Evolutionary conservation across 1,139 yeast species (phyloP), one percentile per base, ranked within the genome.

Genomic region (Sugiyamaella grinbergsii): DNA sequence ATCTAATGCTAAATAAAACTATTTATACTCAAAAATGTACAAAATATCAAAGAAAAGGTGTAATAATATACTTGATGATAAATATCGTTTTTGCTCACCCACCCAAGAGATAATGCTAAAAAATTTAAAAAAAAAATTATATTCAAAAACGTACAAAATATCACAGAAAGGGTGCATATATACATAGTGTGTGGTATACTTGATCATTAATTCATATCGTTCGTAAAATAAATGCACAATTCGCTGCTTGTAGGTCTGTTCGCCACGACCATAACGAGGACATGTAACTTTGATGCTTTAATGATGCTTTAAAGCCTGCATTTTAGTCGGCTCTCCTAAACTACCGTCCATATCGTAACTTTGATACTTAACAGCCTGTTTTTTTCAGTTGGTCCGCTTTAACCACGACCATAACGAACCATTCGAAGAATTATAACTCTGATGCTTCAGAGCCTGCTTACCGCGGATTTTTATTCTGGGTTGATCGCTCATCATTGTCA

Each of bases 401-500:
- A 47, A 33, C 55, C 51, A 50, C 5, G 50, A 36, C 54, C 54
- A 49, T 3, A 43, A 24, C 2, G 31, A 15, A 13, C 39, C 39
- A 23, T 28, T 31, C 10, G 48, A 36, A 4, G 42, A 22, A 18
- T 37, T 28, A 36, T 44, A 26, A 10, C 29, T 11, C 5, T 31
- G 43, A 10, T 45, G 29, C 39, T 45, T 26, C 15, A 33, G 23
- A 23, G 39, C 20, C 19, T 48, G 39, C 32, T 40, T 45, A 4
- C 38, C 49, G 10, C 47, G 49, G 11, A 45, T 20, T 11, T 23
- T 44, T 18, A 43, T 13, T 19, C 42, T 34, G 15, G 54, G 54
- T 23, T 52, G 44, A 18, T 55, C 61, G 7, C 75, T 74, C 79
- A 77, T 79, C 82, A 83, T 80, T n/a, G 88, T 83, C 44, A 85